A percentile compares a stretch with the other conserved stretches of the same genome.
Conservation (phyloP, 768 basidiomycete species). For the Stropharia rugosoannulata region DNA sequence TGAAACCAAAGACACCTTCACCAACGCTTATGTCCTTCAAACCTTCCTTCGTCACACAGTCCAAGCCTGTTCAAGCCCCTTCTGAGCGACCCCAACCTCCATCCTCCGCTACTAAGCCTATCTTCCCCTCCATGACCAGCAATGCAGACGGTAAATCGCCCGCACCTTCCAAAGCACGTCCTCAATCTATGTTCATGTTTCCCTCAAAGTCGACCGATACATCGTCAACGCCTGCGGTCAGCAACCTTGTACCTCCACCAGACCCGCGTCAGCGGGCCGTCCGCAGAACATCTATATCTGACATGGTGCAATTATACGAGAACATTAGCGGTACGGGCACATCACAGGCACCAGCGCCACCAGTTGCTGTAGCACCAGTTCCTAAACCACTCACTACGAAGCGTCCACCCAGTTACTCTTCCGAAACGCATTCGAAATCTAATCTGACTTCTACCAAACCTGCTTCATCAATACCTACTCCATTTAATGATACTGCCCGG, state of each 20-base stretch:
- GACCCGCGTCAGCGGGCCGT: slow-evolving; percentile 39
- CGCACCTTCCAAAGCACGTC: slow-evolving; percentile 52
- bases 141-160: slow-evolving; percentile 21
- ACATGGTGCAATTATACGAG: slow-evolving; percentile 85
- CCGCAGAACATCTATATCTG: slow-evolving; percentile 78
- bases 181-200: slow-evolving; percentile 81
- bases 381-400: slow-evolving; percentile 15
- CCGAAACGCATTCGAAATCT: slow-evolving; percentile 13
- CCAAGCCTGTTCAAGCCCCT: background rate
- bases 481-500: background rate
- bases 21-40: slow-evolving; percentile 11
- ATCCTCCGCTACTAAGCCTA: slow-evolving; percentile 13
- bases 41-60: background rate
- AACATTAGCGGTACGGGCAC: slow-evolving; percentile 49
- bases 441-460: slow-evolving; percentile 4
- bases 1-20: slow-evolving; percentile 17
- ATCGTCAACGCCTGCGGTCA: slow-evolving; percentile 30
- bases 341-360: slow-evolving; percentile 18
- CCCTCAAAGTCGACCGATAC: slow-evolving; percentile 52
- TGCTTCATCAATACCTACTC: slow-evolving; percentile 4
- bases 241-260: slow-evolving; percentile 45
- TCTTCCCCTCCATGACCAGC: background rate
- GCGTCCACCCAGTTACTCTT: background rate
- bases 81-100: slow-evolving; percentile 11
- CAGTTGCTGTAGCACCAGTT: slow-evolving; percentile 31